These are phyloP conservation scores for Mortierella sp. DNA, from an alignment of 371 early-diverging fungal genomes.

Conservation along the genomic window DNA sequence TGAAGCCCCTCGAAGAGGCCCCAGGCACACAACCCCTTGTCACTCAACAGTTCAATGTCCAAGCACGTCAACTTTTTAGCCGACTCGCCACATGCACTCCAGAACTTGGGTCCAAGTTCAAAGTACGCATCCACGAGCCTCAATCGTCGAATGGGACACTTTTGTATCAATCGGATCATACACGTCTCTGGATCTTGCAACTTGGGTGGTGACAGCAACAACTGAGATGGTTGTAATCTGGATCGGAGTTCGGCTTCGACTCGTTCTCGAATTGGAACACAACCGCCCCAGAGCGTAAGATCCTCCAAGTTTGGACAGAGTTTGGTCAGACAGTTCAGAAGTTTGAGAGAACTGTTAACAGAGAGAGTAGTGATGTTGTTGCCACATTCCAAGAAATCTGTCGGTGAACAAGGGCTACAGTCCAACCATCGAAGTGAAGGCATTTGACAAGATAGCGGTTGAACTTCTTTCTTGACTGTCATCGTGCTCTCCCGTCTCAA, in stretches of 20 bases:
- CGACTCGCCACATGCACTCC: slow-evolving; percentile 36
- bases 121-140: slow-evolving; percentile 32
- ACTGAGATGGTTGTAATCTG: background rate
- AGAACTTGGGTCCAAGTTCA: slow-evolving; percentile 32
- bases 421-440: slow-evolving; percentile 20
- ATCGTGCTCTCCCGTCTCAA: too few relatives aligned
- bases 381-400: background rate
- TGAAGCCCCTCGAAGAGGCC: slow-evolving; percentile 30
- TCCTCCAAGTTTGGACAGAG: slow-evolving; percentile 30
- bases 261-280: background rate
- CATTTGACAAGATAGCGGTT: background rate
- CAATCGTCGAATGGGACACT: slow-evolving; percentile 30
- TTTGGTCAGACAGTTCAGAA: slow-evolving; percentile 27
- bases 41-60: slow-evolving; percentile 32
- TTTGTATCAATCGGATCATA: slow-evolving; percentile 30
- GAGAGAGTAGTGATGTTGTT: slow-evolving; percentile 36
- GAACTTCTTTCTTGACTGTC: too few relatives aligned
- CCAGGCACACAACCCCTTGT: slow-evolving; percentile 33
- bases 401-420: slow-evolving; percentile 14
- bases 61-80: slow-evolving; percentile 13
- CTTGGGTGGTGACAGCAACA: too few relatives aligned
- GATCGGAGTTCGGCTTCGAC: background rate
- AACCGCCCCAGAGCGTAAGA: slow-evolving; percentile 34
- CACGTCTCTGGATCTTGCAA: too few relatives aligned
- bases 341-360: slow-evolving; percentile 27